Conservation (phyloP, 768 basidiomycete genomes). For the Boletus subparvulus region DNA sequence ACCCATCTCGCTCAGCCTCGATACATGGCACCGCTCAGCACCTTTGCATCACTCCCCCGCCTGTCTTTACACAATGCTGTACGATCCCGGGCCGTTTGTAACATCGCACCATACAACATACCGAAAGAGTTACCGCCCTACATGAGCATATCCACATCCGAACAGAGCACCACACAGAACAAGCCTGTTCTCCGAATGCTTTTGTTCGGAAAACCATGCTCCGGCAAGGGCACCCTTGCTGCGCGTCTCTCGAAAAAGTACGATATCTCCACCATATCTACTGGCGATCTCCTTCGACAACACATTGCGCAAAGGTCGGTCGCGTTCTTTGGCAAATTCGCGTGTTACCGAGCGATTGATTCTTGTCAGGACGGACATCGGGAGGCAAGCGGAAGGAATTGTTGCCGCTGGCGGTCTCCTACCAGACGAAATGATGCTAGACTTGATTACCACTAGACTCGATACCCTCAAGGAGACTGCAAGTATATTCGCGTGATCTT, state of each 20-base stretch:
- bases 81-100: conserved; percentile 14
- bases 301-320: conserved; percentile 68
- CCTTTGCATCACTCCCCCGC: conserved; percentile 1
- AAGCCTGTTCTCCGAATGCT: conserved; percentile 43
- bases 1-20: not conserved
- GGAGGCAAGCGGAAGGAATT: conserved; percentile 70
- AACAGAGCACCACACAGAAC: conserved; percentile 26
- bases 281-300: conserved; percentile 80
- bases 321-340: not conserved
- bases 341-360: not conserved
- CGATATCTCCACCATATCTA: conserved; percentile 70
- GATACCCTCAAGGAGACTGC: conserved; percentile 64
- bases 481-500: conserved; percentile 17
- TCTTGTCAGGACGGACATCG: conserved; percentile 59
- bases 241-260: conserved; percentile 71
- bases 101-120: conserved; percentile 21
- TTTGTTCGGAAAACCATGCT: conserved; percentile 60
- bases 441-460: conserved; percentile 69
- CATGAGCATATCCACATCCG: conserved; percentile 36
- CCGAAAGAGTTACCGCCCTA: conserved; percentile 49
- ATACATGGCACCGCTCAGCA: conserved; percentile 4
- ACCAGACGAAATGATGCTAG: conserved; percentile 76
- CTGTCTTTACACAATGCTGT: not conserved
- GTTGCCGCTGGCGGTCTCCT: conserved; percentile 75
- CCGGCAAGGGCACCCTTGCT: conserved; percentile 82